These are phyloP conservation scores for Buddleja alternifolia DNA, from an alignment of 257 asterid species.

Conservation along the genomic window DNA sequence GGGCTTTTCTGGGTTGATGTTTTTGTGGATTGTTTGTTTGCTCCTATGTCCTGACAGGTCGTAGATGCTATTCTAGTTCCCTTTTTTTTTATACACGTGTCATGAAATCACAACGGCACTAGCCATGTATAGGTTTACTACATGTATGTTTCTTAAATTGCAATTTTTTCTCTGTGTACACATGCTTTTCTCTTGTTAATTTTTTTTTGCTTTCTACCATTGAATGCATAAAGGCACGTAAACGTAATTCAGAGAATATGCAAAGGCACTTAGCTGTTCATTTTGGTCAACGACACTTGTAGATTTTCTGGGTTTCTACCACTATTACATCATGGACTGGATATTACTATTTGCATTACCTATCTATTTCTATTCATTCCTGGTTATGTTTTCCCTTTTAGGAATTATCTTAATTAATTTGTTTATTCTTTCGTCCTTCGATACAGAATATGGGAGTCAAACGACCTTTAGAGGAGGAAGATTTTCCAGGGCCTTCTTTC, in stretches of 20 bases:
- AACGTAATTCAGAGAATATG: neutral
- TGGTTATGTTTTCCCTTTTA: neutral
- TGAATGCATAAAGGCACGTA: neutral
- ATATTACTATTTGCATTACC: neutral
- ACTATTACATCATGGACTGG: neutral
- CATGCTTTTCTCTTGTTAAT: neutral
- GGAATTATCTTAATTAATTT: conserved; percentile 15
- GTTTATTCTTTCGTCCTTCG: conserved; percentile 25
- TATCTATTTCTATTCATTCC: neutral
- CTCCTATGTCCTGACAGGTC: neutral
- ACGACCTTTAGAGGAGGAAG: conserved; percentile 56
- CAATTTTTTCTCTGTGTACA: neutral
- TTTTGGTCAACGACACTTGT: neutral
- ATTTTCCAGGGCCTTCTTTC: conserved; percentile 50
- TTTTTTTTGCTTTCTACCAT: conserved; percentile 3
- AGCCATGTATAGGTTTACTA: neutral
- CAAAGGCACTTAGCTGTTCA: neutral
- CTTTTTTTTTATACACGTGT: neutral
- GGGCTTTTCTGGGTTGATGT: neutral
- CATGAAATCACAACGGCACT: neutral
- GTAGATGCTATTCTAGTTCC: conserved; percentile 2
- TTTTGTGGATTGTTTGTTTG: neutral
- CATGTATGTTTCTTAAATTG: neutral
- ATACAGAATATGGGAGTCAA: conserved; percentile 66
- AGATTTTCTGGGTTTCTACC: conserved; percentile 10